Base-by-base conservation (phyloP, 805 yeast genomes). In the Vanderwaltozyma tropicalis region DNA sequence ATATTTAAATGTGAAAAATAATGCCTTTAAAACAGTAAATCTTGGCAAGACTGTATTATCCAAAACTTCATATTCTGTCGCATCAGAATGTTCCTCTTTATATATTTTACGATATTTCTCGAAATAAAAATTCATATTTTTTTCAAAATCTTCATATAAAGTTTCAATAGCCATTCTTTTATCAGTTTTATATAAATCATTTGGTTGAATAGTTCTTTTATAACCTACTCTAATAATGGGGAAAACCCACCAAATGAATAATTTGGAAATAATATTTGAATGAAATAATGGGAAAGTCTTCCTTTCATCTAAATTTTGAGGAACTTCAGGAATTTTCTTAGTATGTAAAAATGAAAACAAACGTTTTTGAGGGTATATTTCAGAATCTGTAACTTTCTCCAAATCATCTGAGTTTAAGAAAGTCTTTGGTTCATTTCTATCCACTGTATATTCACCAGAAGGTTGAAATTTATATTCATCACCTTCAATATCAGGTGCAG, bases 211-310 rank as follows among this genome's bases (percentile, higher is more conserved):
- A 0, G 88, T 80, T 50, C 92, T 67, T 55, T 75, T 78, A 56
- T 82, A 82, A 6, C 94, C 92, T 7, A 72, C 71, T 13, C 58
- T 61, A 65, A 83, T 59, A 29, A 82, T 48, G 0, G 87, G 87
- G 19, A 60, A 49, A 32, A 82, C 57, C 88, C 89, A 83, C 74
- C 78, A 69, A 53, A 80, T 76, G 47, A 76, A 71, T 0, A 67
- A 45, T 42, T 69, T 58, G 11, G 63, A 67, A 1, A 76, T n/a
- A 1, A 53, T 37, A 43, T 69, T 72, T 1, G 67, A 45, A 24
- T 48, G 57, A 12, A 57, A 59, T 62, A 75, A 64, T 1, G 80
- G 80, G 44, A 65, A 76, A 1, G 55, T 49, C 17, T 49, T 55
- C 40, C 83, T 59, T 41, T 78, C 82, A 10, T 70, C 74, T 5